Base-by-base conservation (phyloP, 2,329 filamentous ascomycete genomes). In the Harringtonia lauricola region DNA sequence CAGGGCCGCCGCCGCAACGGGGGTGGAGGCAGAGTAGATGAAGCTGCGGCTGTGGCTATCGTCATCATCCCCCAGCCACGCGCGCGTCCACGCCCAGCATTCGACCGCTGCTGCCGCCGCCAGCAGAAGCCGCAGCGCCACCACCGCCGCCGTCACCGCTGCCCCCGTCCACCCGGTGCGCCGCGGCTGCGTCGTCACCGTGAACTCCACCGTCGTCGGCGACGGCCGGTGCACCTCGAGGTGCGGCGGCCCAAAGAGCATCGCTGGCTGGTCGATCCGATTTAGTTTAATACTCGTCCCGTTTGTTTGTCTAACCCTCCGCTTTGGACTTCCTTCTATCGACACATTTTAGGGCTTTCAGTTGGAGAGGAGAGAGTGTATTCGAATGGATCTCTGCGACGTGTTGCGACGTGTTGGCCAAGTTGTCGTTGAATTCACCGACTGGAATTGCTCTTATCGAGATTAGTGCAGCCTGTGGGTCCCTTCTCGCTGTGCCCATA, bases 131-230 rank as follows among this genome's bases (percentile, higher is more conserved):
- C 72, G 67, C 28, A 66, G 41, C 44, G 68, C 52, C 47, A 69
- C 55, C 31, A 73, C 61, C 36, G 70, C 50, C 36, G 59, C 47
- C 41, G 71, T 60, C 18, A 73, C 57, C 29, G 72, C 50, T 34
- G 67, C 38, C 22, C 49, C 49, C n/a, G 45, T 31, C 48, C 47
- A 52, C 10, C 50, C 50, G 0, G 31, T 22, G 22, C 50, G 50
- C 19, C 42, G 64, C 1, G 84, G 78, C 36, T 79, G 77, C 46
- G 89, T 95, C 30, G 89, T 92, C 44, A 95, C 86, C 26, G 84
- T 94, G 71, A 90, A 96, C 52, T 86, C 83, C 59, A 86, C 81
- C n/a, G 92, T 95, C 3, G 88, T 94, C 38, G 86, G 82, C 21
- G 92, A 89, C 40, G 86, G 84, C 19, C 79, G 75, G 51, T 78